phyloP scores from a whole-genome alignment of 768 basidiomycete species.

The Phylloporus sp. region DNA sequence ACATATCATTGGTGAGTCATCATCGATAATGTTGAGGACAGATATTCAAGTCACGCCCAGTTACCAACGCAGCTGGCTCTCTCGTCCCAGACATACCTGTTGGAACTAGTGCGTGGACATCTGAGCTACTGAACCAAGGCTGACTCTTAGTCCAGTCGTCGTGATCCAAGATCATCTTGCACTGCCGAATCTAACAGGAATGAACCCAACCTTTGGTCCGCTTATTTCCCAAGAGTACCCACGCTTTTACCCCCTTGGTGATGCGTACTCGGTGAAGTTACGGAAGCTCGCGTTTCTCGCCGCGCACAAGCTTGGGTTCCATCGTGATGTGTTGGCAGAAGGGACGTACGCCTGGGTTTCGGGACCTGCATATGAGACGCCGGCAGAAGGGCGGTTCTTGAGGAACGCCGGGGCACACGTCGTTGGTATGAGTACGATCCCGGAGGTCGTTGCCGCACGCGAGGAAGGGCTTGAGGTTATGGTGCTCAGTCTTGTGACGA shows the following conservation, averaged over 20 bases:
- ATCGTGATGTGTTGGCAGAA: constrained; percentile 59
- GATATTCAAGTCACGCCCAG: constrained; percentile 34
- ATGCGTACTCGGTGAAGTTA: constrained; percentile 72
- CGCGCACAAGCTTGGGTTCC: constrained; percentile 56
- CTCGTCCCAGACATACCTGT: constrained; percentile 70
- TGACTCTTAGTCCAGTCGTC: constrained; percentile 51
- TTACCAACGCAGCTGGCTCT: constrained; percentile 87
- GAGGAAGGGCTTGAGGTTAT: constrained; percentile 73
- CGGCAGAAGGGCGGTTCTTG: constrained; percentile 80
- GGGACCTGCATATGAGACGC: constrained; percentile 88
- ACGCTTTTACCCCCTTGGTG: constrained; percentile 81
- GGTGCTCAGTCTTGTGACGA: constrained; percentile 83
- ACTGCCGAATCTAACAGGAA: constrained; percentile 69
- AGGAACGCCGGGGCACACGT: constrained; percentile 75
- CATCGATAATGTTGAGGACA: neutral
- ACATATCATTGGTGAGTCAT: constrained; percentile 64
- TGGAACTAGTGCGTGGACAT: constrained; percentile 66
- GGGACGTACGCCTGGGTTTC: constrained; percentile 89
- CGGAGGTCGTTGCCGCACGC: constrained; percentile 78
- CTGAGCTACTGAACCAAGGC: neutral
- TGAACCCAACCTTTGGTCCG: constrained; percentile 79
- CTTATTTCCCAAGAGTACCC: constrained; percentile 52
- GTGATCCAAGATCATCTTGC: constrained; percentile 83
- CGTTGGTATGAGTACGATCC: constrained; percentile 94
- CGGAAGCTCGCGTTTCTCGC: constrained; percentile 73